Conservation (phyloP, 345 rosid genomes). For the Corchorus capsularis region DNA sequence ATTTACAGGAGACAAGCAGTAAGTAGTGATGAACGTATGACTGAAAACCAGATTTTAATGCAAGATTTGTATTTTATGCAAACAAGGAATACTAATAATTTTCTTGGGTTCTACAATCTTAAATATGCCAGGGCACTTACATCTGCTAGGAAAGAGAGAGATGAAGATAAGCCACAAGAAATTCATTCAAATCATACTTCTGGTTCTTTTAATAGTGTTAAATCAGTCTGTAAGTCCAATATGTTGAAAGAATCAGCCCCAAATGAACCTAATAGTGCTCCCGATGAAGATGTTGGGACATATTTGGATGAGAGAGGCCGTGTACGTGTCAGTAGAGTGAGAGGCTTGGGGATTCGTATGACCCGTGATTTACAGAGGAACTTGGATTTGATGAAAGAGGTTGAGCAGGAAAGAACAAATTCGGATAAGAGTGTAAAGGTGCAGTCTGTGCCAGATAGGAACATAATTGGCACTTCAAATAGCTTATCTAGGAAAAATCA, state of each 20-base stretch:
- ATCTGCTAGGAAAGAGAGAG: conserved; percentile 51
- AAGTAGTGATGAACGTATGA: conserved; percentile 32
- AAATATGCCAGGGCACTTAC: conserved; percentile 56
- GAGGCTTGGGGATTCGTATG: conserved; percentile 95
- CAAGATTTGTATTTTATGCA: background rate
- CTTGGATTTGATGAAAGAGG: conserved; percentile 87
- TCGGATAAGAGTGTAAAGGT: conserved; percentile 22
- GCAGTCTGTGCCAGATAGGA: conserved; percentile 32
- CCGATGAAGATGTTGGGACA: conserved; percentile 71
- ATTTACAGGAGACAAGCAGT: conserved; percentile 91
- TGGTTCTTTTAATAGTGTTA: conserved; percentile 31
- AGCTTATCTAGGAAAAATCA: conserved; percentile 37
- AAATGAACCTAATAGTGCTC: conserved; percentile 38
- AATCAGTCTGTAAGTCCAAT: conserved; percentile 42
- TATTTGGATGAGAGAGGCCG: conserved; percentile 84
- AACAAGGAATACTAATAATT: conserved; percentile 6
- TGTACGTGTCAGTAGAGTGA: conserved; percentile 64
- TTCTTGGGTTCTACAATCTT: conserved; percentile 12
- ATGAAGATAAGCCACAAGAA: conserved; percentile 42
- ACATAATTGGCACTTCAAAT: conserved; percentile 30
- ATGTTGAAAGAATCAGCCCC: conserved; percentile 34
- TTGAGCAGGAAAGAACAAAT: conserved; percentile 49
- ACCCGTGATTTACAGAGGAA: conserved; percentile 96
- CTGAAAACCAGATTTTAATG: background rate
- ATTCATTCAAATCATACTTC: conserved; percentile 29